Evolutionary conservation across 2,329 filamentous ascomycete species (phyloP), one percentile per base, ranked within the genome.

Genomic region (Colletotrichum spinosum): DNA sequence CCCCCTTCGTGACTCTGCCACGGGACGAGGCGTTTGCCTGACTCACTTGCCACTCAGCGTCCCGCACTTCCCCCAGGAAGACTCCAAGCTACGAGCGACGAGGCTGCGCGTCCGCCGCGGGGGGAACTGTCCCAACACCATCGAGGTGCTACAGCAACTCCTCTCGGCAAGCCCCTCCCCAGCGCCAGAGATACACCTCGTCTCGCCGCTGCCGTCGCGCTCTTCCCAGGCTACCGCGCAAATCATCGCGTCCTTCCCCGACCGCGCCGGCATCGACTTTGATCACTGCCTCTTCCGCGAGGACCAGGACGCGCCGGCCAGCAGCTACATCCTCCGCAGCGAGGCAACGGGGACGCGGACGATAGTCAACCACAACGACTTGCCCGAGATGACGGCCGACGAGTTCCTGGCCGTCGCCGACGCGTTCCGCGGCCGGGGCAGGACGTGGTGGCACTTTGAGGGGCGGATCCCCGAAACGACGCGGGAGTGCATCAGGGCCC

Each of bases 51-150:
- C 11, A 5, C 10, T n/a, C 73, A 92, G 88, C 67, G 84, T 92
- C 39, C 86, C 89, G 3, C 79, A 87, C 72, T 93, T 88, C 73
- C 91, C 91, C 1, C 76, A 77, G 7, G 91, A 94, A 78, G 91
- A 94, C 79, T 84, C 87, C 52, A 94, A 94, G 76, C 81, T 92
- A 45, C 88, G 91, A 38, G 90, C 91, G 15, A 85, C 85, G 2
- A 81, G 73, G 33, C 74, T 91, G 59, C 77, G 80, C 41, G 83
- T 84, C 48, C 86, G 91, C 37, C 85, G 90, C 34, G 91, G 92
- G 56, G 91, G 91, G 38, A 94, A 94, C 75, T 88, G 89, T 68
- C 85, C 88, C 33, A 94, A 94, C 74, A 86, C 87, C 4, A 83
- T 93, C 39, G 85, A 93, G 73, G 90, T 94, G 8, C 79, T 94